These are phyloP conservation scores for Fagus sylvatica DNA, from an alignment of 306 rosid genomes.

Conservation along the genomic window DNA sequence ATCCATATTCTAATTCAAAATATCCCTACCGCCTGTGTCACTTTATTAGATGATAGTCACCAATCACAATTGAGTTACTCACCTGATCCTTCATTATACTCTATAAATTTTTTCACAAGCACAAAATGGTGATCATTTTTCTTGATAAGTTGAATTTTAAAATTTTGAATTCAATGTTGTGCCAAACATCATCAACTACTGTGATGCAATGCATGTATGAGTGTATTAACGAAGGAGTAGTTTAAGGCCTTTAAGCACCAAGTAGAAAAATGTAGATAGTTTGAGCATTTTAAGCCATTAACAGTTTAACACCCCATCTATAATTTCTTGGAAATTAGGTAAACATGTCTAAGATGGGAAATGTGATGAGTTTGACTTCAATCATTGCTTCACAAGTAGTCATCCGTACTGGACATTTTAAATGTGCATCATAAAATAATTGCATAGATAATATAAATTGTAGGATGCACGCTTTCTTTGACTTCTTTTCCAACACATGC, in stretches of 20 bases:
- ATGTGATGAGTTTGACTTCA: background rate
- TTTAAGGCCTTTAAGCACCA: too few species aligned
- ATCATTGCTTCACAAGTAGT: background rate
- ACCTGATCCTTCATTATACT: background rate
- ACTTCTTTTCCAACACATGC: too few species aligned
- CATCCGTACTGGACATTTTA: background rate
- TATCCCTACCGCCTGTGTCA: background rate
- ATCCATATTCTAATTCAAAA: background rate
- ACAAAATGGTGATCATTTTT: background rate
- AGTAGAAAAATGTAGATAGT: too few species aligned
- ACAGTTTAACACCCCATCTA: too few species aligned
- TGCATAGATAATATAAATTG: background rate
- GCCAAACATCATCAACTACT: too few species aligned
- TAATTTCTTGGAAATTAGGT: background rate
- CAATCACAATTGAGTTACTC: background rate
- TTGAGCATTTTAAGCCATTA: too few species aligned
- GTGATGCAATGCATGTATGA: too few species aligned
- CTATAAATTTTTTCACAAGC: background rate
- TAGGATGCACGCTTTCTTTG: background rate
- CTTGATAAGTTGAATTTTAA: too few species aligned
- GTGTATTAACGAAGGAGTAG: too few species aligned
- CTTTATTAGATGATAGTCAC: background rate
- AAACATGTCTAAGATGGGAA: background rate
- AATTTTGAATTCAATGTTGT: too few species aligned
- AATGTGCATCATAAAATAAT: too few species aligned